phyloP scores from a whole-genome alignment of 768 basidiomycete genomes.

The Tremella mesenterica region DNA sequence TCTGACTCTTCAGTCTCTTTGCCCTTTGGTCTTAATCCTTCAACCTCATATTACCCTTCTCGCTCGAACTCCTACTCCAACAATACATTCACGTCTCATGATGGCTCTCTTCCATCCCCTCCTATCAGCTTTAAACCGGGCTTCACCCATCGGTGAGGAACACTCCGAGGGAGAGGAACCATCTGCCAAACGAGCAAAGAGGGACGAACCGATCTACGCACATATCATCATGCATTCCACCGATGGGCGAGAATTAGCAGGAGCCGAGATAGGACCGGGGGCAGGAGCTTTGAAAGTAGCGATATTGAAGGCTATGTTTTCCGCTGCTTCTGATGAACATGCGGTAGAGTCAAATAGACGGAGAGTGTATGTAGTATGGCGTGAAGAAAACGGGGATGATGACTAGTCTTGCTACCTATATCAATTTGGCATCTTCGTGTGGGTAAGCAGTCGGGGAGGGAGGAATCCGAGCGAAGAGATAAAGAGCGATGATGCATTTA shows the following conservation, averaged over 20 bases:
- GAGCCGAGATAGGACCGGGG: conserved; percentile 31
- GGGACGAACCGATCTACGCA: conserved; percentile 46
- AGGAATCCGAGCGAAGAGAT: background rate
- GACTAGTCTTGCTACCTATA: background rate
- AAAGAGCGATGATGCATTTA: background rate
- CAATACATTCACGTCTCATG: conserved; percentile 67
- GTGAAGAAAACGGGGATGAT: conserved; percentile 48
- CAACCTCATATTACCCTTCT: conserved; percentile 65
- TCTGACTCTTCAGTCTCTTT: conserved; percentile 39
- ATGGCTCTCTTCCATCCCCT: conserved; percentile 63
- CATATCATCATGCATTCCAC: conserved; percentile 52
- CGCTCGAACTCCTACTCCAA: conserved; percentile 57
- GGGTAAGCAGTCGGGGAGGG: background rate
- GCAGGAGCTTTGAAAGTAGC: conserved; percentile 42
- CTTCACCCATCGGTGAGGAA: conserved; percentile 19
- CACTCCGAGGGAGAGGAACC: conserved; percentile 45
- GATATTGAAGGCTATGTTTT: conserved; percentile 60
- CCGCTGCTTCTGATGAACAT: conserved; percentile 54
- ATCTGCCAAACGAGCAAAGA: conserved; percentile 42
- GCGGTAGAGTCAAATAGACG: conserved; percentile 74
- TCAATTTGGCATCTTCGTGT: background rate
- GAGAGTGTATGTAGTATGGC: conserved; percentile 76
- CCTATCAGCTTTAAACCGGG: conserved; percentile 51
- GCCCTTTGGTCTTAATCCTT: conserved; percentile 54
- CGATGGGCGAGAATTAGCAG: conserved; percentile 47